phyloP scores from a whole-genome alignment of 257 asterid species.

The Penstemon barbatus region DNA sequence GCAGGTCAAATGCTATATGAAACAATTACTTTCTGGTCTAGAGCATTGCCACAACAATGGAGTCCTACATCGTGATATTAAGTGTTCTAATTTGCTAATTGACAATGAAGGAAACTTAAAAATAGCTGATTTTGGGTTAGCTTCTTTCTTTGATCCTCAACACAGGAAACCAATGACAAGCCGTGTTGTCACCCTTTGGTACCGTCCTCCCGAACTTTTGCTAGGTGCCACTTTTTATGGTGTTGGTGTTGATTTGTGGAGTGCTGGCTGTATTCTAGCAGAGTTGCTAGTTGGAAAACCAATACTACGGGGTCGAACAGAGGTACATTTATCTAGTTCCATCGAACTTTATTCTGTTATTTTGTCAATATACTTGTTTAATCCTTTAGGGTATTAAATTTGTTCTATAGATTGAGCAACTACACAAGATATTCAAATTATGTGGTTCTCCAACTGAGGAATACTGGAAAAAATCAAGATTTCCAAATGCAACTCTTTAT shows the following conservation, averaged over 20 bases:
- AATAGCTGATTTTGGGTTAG: slow-evolving; percentile 92
- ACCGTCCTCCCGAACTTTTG: slow-evolving; percentile 93
- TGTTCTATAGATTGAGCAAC: slow-evolving; percentile 72
- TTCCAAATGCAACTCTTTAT: slow-evolving; percentile 74
- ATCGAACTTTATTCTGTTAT: background rate
- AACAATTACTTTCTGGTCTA: slow-evolving; percentile 81
- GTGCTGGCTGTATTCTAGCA: slow-evolving; percentile 93
- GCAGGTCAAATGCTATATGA: slow-evolving; percentile 89
- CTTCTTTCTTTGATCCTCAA: slow-evolving; percentile 68
- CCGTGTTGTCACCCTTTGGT: slow-evolving; percentile 94
- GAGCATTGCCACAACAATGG: slow-evolving; percentile 95
- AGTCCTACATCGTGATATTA: slow-evolving; percentile 87
- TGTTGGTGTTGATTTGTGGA: slow-evolving; percentile 90
- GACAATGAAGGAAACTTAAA: slow-evolving; percentile 73
- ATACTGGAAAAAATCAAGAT: slow-evolving; percentile 79
- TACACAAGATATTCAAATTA: slow-evolving; percentile 84
- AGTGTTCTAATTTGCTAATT: slow-evolving; percentile 82
- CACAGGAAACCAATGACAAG: slow-evolving; percentile 77
- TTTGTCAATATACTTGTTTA: background rate
- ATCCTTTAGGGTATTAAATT: background rate
- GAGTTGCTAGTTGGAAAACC: slow-evolving; percentile 88
- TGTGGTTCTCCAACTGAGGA: slow-evolving; percentile 92
- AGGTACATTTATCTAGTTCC: slow-evolving; percentile 41
- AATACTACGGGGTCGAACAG: slow-evolving; percentile 88
- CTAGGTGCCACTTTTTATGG: slow-evolving; percentile 82